Evolutionary conservation across 208 protist species (phyloP).

Genomic region (Leishmania lainsoni): DNA sequence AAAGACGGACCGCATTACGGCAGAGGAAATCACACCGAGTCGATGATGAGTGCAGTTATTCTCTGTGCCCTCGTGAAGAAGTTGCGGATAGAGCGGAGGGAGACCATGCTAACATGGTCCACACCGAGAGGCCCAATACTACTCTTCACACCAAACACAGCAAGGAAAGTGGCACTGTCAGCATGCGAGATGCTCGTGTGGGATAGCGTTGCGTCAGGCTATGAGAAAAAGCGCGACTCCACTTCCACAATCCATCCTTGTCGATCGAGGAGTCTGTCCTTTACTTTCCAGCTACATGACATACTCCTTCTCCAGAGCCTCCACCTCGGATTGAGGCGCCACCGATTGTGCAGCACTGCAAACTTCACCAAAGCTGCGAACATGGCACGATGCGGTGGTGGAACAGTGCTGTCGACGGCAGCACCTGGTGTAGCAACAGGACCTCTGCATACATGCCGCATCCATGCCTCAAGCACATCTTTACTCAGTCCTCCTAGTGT

Average conservation of each 20-base stretch:
- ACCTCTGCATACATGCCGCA: conserved; percentile 25
- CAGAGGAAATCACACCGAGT: not conserved
- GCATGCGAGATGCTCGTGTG: not conserved
- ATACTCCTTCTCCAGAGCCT: conserved; percentile 19
- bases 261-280: not conserved
- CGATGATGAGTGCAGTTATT: not conserved
- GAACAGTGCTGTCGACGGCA: not conserved
- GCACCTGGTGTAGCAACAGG: not conserved
- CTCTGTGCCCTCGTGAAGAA: not conserved
- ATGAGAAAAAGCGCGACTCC: not conserved
- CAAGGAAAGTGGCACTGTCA: not conserved
- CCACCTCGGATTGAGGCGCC: conserved; percentile 29
- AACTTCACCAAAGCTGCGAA: conserved; percentile 56
- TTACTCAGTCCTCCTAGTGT: conserved; percentile 30
- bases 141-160: not conserved
- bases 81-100: not conserved
- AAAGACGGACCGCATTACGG: not conserved
- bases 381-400: conserved; percentile 24
- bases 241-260: not conserved
- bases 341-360: conserved; percentile 33
- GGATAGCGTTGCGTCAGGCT: not conserved
- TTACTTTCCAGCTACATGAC: not conserved
- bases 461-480: conserved; percentile 45
- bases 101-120: not conserved
- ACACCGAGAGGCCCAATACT: not conserved